Base-by-base conservation (phyloP, 352 stramenopile genomes). In the Phytophthora niederhauseri region DNA sequence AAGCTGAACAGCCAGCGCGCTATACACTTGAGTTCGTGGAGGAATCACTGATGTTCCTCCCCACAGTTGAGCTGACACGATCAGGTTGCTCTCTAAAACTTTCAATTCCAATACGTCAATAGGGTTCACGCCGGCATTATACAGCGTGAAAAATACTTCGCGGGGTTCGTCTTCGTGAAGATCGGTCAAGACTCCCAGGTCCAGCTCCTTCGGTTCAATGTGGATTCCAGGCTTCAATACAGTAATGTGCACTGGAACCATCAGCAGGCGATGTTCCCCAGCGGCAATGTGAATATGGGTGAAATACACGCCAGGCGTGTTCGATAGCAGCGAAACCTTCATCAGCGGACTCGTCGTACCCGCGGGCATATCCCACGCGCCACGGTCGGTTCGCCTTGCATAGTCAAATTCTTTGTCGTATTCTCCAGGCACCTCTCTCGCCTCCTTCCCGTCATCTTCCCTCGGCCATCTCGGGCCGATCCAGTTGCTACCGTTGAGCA, bases 41-140 rank as follows among this genome's bases (percentile, higher is more conserved):
- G 73, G 72, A 38, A 90, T 74, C 9, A 84, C 60, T 9, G 64
- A 34, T 0, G 69, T 67, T 12, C 66, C 73, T 6, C 64, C 77
- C 28, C 72, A 62, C 48, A 88, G 34, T 28, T 76, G 59, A 6
- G 70, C 75, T 28, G 53, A 73, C 1, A 85, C 38, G 19, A 75
- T 41, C 51, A 89, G 63, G 19, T 77, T 75, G 2, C 56, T 66
- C 9, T 75, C 60, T 30, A 65, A 38, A 12, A 84, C 61, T 50
- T 77, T 59, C 11, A 92, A 20, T 19, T 73, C 68, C 15, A 74
- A 51, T n/a, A 90, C 60, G 26, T 71, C 62, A 36, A 92, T 73
- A 1, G 81, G 63, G 14, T 72, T 72, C 4, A 69, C 31, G 4
- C 54, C 75, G 4, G 76, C 72, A 67, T 92, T 90, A 45, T 80